Evolutionary conservation across 2,329 filamentous ascomycete species (phyloP).

Genomic region (Botrytis cinerea): DNA sequence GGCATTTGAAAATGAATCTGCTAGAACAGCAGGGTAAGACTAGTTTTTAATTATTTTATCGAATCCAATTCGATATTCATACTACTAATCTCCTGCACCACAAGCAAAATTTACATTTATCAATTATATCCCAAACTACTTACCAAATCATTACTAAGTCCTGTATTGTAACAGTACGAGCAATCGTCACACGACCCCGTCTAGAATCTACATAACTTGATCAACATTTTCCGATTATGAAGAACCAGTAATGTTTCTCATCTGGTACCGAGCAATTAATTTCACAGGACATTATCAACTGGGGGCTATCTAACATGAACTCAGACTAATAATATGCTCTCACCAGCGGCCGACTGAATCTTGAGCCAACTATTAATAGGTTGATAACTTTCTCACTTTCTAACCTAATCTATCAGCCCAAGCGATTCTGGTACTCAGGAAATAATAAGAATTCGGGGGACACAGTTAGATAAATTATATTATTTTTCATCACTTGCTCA

Average conservation of each 20-base stretch:
- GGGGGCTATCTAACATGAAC: neutral
- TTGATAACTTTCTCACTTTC: rapidly evolving
- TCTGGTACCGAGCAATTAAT: too few species aligned
- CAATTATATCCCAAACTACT: neutral
- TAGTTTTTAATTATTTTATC: neutral
- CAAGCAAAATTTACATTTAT: neutral
- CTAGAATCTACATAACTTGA: neutral
- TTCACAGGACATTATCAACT: neutral
- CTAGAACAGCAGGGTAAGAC: neutral
- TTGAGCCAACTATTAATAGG: neutral
- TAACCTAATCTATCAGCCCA: neutral
- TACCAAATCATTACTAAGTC: neutral
- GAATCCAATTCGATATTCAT: neutral
- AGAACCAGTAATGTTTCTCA: too few species aligned
- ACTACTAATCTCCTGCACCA: neutral
- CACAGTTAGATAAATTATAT: neutral
- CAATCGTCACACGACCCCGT: neutral
- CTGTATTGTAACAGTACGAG: neutral
- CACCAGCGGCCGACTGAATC: neutral
- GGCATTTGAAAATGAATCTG: neutral
- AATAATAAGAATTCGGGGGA: neutral
- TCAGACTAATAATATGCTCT: neutral
- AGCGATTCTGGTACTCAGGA: neutral
- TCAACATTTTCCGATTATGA: neutral
- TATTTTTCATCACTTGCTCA: too few species aligned